phyloP scores from a whole-genome alignment of 768 basidiomycete species.

The Porphyrellus cyaneotinctus region DNA sequence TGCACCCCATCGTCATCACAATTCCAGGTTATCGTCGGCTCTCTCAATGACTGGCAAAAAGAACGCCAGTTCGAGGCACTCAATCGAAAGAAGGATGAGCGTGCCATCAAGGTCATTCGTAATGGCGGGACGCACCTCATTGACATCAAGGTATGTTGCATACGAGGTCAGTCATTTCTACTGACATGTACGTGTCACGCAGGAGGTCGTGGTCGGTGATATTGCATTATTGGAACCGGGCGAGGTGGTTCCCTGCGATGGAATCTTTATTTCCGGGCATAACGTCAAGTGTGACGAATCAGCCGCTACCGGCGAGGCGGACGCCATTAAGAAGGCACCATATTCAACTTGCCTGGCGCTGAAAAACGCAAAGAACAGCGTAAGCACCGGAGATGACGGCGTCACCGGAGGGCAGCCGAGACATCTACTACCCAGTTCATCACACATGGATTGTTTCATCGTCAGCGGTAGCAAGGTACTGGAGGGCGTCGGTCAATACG shows the following conservation, averaged over 20 bases:
- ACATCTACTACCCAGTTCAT: conserved; percentile 11
- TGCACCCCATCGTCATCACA: not conserved
- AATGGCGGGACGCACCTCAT: conserved; percentile 65
- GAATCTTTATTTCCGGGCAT: conserved; percentile 88
- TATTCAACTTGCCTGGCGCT: conserved; percentile 70
- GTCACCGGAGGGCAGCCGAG: conserved; percentile 23
- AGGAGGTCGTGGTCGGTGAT: conserved; percentile 94
- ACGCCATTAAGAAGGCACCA: conserved; percentile 84
- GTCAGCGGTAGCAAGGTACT: conserved; percentile 89
- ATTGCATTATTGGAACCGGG: conserved; percentile 90
- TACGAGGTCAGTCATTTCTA: not conserved
- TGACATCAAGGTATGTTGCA: conserved; percentile 66
- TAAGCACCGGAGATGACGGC: conserved; percentile 19
- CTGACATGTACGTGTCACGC: conserved; percentile 21
- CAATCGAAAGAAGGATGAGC: conserved; percentile 94
- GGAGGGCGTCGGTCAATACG: conserved; percentile 91
- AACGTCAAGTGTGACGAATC: conserved; percentile 96
- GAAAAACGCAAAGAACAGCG: conserved; percentile 31
- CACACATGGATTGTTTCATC: conserved; percentile 87
- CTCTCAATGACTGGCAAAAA: conserved; percentile 97
- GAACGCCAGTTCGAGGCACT: conserved; percentile 91
- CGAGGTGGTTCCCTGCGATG: conserved; percentile 94
- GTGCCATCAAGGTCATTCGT: conserved; percentile 81
- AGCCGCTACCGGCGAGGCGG: conserved; percentile 94
- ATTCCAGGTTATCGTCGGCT: conserved; percentile 77